Conservation (phyloP, 169 alveolate species). For the Cyclospora cayetanensis region DNA sequence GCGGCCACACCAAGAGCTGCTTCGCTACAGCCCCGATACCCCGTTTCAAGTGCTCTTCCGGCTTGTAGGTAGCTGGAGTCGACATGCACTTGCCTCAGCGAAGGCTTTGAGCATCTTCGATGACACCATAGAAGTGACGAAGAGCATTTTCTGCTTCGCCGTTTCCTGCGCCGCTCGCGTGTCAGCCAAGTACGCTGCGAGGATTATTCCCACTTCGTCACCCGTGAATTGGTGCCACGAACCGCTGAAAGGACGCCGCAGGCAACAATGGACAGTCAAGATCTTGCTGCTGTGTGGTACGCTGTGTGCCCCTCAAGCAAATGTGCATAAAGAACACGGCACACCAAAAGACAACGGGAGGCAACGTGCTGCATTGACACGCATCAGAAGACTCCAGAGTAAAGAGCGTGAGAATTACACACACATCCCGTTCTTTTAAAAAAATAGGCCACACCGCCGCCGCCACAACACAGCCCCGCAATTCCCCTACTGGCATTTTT, state of each 20-base stretch:
- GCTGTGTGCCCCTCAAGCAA: no score
- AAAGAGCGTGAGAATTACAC: not conserved
- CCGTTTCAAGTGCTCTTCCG: not conserved
- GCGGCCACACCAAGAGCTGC: no score
- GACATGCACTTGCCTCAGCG: constrained; percentile 38
- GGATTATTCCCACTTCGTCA: constrained; percentile 72
- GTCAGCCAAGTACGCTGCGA: constrained; percentile 22
- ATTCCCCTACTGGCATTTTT: constrained; percentile 76
- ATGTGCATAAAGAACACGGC: no score
- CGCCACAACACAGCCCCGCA: not conserved
- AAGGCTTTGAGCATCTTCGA: constrained; percentile 69
- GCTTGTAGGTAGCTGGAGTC: not conserved
- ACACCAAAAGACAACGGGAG: no score
- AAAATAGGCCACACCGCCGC: not conserved
- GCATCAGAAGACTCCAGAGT: not conserved
- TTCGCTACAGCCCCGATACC: no score
- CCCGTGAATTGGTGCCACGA: constrained; percentile 70
- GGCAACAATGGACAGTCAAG: no score
- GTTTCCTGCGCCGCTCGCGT: constrained; percentile 4
- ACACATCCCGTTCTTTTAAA: not conserved
- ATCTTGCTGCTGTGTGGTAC: no score
- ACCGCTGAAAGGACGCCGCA: no score
- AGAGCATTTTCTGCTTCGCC: not conserved
- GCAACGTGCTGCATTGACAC: no score
- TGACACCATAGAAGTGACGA: constrained; percentile 61